phyloP scores from a whole-genome alignment of 192 early-diverging fungal species.

The Linnemannia elongata region DNA sequence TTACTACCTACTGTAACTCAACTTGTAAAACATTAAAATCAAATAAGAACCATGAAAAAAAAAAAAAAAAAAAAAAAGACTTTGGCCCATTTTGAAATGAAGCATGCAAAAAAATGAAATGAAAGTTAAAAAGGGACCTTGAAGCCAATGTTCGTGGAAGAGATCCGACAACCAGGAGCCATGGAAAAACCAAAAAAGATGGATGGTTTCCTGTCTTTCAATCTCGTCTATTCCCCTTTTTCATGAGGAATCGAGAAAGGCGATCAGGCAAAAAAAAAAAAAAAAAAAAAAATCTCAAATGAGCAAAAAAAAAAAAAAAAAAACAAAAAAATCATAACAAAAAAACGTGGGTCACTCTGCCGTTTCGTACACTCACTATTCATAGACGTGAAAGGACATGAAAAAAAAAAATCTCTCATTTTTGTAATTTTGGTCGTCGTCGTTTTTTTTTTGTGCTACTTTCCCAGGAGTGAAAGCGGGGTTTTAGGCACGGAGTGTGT shows the following conservation, averaged over 20 bases:
- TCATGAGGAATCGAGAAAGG: too few species aligned
- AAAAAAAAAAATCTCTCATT: neutral
- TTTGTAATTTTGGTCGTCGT: neutral
- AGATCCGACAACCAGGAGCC: too few species aligned
- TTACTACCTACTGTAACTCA: neutral
- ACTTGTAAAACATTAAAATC: neutral
- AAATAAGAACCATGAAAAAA: neutral
- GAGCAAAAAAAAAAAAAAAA: neutral
- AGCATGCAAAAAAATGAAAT: neutral
- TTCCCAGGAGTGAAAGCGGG: neutral
- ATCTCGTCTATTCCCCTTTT: too few species aligned
- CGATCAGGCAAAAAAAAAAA: neutral
- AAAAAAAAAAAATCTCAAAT: neutral
- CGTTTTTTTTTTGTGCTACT: neutral
- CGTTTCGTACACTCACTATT: neutral
- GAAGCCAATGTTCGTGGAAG: neutral
- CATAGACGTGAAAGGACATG: neutral
- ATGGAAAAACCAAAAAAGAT: too few species aligned
- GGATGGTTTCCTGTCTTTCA: neutral
- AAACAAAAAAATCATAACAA: neutral
- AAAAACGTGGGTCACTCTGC: slow-evolving; percentile 5
- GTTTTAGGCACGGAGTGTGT: neutral
- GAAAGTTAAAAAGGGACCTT: neutral
- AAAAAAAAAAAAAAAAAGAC: neutral
- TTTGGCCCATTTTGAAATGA: neutral